Evolutionary conservation across 768 basidiomycete genomes (phyloP).

Genomic region (Leucocoprinus sp.): DNA sequence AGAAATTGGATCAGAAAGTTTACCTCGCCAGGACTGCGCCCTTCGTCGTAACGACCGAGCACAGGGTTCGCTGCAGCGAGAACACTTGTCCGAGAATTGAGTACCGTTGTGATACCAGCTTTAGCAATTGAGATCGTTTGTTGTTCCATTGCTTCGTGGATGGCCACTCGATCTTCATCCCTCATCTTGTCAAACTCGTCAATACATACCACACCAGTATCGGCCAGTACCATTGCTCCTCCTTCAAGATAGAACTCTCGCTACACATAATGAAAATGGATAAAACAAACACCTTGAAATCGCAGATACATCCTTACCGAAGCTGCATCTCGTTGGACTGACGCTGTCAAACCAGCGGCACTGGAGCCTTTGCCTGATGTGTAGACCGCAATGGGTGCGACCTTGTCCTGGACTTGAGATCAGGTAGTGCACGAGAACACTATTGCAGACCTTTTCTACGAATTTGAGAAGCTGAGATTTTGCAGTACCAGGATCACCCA

Average conservation of each 20-base stretch:
- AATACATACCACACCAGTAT: constrained; percentile 97
- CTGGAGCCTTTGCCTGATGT: constrained; percentile 98
- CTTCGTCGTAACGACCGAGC: constrained; percentile 96
- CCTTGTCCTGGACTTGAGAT: constrained; percentile 32
- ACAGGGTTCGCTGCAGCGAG: constrained; percentile 97
- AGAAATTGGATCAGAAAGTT: constrained; percentile 9
- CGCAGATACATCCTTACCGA: constrained; percentile 46
- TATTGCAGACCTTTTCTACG: constrained; percentile 73
- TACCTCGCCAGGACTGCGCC: constrained; percentile 90
- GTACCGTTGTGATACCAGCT: constrained; percentile 95
- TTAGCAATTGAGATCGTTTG: constrained; percentile 99
- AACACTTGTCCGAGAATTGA: constrained; percentile 94
- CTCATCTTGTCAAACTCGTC: constrained; percentile 99
- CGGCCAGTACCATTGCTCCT: constrained; percentile 98
- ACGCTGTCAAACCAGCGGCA: constrained; percentile 96
- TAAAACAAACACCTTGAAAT: neutral
- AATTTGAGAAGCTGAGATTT: constrained; percentile 98
- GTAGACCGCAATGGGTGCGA: constrained; percentile 96
- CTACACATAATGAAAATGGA: constrained; percentile 33
- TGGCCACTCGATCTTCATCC: constrained; percentile 97
- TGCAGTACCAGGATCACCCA: constrained; percentile 98
- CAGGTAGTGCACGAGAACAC: neutral
- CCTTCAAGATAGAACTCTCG: constrained; percentile 99
- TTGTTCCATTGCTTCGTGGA: constrained; percentile 99
- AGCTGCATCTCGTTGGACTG: constrained; percentile 87